These are phyloP conservation scores for Fusarium sublunatum DNA, from an alignment of 2,329 filamentous ascomycete genomes.

Conservation along the genomic window DNA sequence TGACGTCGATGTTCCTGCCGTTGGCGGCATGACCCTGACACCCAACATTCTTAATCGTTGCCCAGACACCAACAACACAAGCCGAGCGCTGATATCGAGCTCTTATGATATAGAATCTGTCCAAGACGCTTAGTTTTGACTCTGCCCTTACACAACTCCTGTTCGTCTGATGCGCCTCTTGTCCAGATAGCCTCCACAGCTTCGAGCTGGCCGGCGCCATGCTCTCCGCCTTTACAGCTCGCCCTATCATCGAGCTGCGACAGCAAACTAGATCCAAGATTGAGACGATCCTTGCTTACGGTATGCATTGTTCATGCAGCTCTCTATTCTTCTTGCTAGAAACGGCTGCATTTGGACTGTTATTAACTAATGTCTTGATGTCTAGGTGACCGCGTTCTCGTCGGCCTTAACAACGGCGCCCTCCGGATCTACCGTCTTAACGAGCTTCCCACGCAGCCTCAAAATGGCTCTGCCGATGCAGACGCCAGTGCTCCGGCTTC, in stretches of 20 bases:
- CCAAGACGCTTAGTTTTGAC: neutral
- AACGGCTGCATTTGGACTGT: neutral
- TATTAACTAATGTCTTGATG: constrained; percentile 20
- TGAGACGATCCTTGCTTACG: constrained; percentile 93
- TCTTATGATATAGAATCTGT: neutral
- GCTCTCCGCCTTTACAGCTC: constrained; percentile 97
- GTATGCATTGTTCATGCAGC: constrained; percentile 57
- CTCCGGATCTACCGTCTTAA: constrained; percentile 93
- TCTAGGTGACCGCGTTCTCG: constrained; percentile 86
- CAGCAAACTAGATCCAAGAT: constrained; percentile 96
- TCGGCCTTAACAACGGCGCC: constrained; percentile 89
- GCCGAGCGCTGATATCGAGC: neutral
- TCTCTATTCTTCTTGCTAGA: neutral
- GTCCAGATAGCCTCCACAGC: constrained; percentile 47
- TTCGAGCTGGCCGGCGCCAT: constrained; percentile 69
- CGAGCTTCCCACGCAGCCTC: constrained; percentile 61
- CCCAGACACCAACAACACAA: constrained; percentile 14
- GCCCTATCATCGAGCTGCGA: constrained; percentile 96
- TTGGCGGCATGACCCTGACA: constrained; percentile 35
- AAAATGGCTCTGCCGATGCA: constrained; percentile 49
- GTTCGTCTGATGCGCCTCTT: constrained; percentile 48
- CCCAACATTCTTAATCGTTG: constrained; percentile 21
- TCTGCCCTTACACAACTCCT: constrained; percentile 1
- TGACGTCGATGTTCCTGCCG: constrained; percentile 47
- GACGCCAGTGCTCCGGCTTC: constrained; percentile 46